Evolutionary conservation across 176 grass and related monocot genomes (phyloP).

Genomic region (Juncus inflexus): DNA sequence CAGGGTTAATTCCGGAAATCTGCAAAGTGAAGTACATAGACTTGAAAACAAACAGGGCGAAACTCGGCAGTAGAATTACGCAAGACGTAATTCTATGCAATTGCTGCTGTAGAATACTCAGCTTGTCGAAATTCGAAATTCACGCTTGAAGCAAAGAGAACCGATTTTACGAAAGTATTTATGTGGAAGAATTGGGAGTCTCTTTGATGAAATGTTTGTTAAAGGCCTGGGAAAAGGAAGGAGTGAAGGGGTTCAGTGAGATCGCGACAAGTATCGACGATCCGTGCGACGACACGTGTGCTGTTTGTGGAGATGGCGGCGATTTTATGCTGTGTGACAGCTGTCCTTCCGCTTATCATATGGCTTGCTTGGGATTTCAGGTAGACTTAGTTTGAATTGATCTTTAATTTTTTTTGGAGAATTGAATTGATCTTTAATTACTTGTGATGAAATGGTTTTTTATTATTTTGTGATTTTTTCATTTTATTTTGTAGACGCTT

Average conservation of each 20-base stretch:
- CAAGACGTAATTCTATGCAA: constrained; percentile 81
- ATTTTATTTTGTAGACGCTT: constrained; percentile 59
- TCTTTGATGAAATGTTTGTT: constrained; percentile 68
- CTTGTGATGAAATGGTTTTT: constrained; percentile 13
- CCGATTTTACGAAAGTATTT: constrained; percentile 60
- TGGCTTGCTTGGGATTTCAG: constrained; percentile 79
- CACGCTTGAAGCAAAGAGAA: constrained; percentile 89
- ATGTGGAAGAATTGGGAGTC: constrained; percentile 44
- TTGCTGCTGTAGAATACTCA: constrained; percentile 84
- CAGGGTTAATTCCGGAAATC: constrained; percentile 59
- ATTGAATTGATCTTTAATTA: constrained; percentile 31
- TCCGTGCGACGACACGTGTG: constrained; percentile 51
- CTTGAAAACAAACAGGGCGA: constrained; percentile 47
- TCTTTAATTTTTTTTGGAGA: no score
- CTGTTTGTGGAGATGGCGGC: constrained; percentile 91
- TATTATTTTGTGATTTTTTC: not conserved
- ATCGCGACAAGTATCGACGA: constrained; percentile 54
- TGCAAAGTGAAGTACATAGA: constrained; percentile 78
- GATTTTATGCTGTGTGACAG: constrained; percentile 79
- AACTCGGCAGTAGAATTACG: constrained; percentile 65
- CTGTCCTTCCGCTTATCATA: constrained; percentile 89
- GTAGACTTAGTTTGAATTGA: constrained; percentile 34
- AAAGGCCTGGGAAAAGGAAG: constrained; percentile 79
- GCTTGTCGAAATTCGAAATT: constrained; percentile 77
- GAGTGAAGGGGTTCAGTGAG: constrained; percentile 59